Conservation (phyloP, 2,329 filamentous ascomycete species). For the Cladorrhinum sp. region DNA sequence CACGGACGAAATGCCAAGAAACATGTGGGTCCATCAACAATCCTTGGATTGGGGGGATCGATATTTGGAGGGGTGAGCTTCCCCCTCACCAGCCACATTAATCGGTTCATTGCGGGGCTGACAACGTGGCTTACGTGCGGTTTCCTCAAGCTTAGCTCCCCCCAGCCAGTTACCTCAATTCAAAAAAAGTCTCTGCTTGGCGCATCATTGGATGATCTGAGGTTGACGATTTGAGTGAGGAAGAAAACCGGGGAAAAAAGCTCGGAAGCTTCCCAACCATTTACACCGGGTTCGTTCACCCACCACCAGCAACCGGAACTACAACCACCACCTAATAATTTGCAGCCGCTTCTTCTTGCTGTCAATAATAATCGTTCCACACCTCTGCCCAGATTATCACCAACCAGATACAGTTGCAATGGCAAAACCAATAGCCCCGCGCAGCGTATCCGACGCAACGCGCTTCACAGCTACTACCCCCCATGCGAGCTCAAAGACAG, state of each 20-base stretch:
- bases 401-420: slow-evolving; percentile 5
- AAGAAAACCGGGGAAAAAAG: not conserved
- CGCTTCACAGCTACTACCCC: slow-evolving; percentile 70
- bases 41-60: not conserved
- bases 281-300: not conserved
- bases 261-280: slow-evolving; percentile 11
- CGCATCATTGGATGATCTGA: slow-evolving; percentile 22
- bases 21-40: slow-evolving; percentile 10
- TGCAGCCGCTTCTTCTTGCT: not conserved
- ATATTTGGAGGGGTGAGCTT: not conserved
- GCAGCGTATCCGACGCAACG: slow-evolving; percentile 75
- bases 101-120: not conserved
- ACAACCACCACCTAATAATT: no score
- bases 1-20: not conserved
- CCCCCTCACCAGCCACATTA: slow-evolving; percentile 11
- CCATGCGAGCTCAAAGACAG: slow-evolving; percentile 64
- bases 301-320: not conserved
- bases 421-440: slow-evolving; percentile 39
- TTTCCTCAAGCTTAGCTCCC: not conserved
- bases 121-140: slow-evolving; percentile 14
- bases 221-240: slow-evolving; percentile 10
- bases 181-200: slow-evolving; percentile 24
- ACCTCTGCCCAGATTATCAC: not conserved
- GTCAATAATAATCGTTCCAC: not conserved
- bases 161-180: slow-evolving; percentile 9